Conservation (phyloP, 345 rosid species). For the Lepidium aucheri region DNA sequence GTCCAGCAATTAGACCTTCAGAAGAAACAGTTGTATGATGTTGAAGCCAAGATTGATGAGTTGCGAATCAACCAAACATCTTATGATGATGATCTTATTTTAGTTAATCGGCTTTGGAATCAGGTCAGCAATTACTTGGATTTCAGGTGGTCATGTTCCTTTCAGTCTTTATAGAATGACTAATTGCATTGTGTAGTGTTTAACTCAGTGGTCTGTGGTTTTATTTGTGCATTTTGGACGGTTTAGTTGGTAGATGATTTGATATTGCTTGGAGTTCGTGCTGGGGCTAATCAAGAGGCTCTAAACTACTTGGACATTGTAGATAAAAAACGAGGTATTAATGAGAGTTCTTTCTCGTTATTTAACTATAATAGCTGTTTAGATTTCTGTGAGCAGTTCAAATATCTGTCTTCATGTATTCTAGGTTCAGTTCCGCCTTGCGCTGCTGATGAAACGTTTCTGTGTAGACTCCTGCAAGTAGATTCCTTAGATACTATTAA, state of each 20-base stretch:
- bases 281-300: conserved; percentile 48
- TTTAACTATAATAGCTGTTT: background rate
- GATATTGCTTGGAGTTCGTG: conserved; percentile 59
- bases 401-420: background rate
- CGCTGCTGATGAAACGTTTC: conserved; percentile 65
- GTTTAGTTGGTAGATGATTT: conserved; percentile 89
- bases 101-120: conserved; percentile 65
- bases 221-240: conserved; percentile 9
- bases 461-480: conserved; percentile 64
- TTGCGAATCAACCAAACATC: conserved; percentile 49
- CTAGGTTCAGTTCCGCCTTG: conserved; percentile 68
- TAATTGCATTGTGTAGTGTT: background rate
- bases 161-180: background rate
- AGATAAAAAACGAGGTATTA: conserved; percentile 44
- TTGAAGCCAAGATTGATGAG: conserved; percentile 50
- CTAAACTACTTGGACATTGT: conserved; percentile 38
- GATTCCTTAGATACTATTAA: conserved; percentile 42
- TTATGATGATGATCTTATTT: conserved; percentile 55
- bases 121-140: conserved; percentile 20
- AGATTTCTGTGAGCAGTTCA: background rate
- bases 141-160: background rate
- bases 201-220: background rate
- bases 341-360: background rate
- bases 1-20: conserved; percentile 71
- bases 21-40: conserved; percentile 60